phyloP scores from a whole-genome alignment of 345 rosid genomes.

The Psidium friedrichsthalianum region DNA sequence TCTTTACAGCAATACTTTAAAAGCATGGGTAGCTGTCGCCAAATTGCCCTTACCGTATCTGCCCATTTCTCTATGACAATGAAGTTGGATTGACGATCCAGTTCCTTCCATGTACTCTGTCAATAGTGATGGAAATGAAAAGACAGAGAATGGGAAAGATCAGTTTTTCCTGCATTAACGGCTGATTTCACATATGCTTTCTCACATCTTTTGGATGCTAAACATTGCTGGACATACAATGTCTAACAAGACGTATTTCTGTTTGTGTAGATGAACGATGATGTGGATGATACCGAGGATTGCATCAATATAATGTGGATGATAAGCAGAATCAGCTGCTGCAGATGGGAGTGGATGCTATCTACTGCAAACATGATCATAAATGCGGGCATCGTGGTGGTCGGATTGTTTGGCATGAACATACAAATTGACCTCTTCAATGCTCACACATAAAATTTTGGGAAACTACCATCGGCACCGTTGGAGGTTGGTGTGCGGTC shows the following conservation, averaged over 20 bases:
- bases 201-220: neutral
- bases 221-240: neutral
- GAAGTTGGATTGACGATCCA: neutral
- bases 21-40: neutral
- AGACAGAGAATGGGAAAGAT: neutral
- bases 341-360: constrained; percentile 45
- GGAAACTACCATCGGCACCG: constrained; percentile 20
- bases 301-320: constrained; percentile 47
- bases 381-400: constrained; percentile 34
- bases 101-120: neutral
- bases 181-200: neutral
- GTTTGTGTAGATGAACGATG: constrained; percentile 29
- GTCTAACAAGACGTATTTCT: neutral
- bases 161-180: neutral
- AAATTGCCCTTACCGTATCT: neutral
- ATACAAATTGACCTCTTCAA: constrained; percentile 19
- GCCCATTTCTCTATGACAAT: neutral
- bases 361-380: constrained; percentile 32
- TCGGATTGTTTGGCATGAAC: constrained; percentile 44
- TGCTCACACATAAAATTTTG: constrained; percentile 16
- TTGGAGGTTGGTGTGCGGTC: constrained; percentile 21
- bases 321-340: constrained; percentile 41
- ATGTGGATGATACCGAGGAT: constrained; percentile 45
- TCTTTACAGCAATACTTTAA: neutral
- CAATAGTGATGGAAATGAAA: neutral